A percentile compares a stretch with the other conserved stretches of the same genome.
Evolutionary conservation across 2,329 filamentous ascomycete species (phyloP).

Genomic region (Didymellaceae sp.): DNA sequence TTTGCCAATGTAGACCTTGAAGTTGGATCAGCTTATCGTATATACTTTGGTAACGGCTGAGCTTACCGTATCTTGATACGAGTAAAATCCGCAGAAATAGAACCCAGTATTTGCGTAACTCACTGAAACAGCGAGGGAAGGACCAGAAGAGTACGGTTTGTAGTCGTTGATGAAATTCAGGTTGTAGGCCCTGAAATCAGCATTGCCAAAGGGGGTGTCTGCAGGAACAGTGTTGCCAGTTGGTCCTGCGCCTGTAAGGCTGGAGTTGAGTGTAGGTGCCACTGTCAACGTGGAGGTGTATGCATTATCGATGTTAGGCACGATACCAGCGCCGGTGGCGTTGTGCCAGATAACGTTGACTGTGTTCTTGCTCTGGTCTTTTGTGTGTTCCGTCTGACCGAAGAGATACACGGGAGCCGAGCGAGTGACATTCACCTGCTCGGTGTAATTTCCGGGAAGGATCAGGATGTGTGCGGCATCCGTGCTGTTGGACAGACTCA

Average conservation of each 20-base stretch:
- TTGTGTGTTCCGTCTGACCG: slow-evolving; percentile 61
- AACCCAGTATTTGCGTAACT: slow-evolving; percentile 71
- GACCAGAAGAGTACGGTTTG: slow-evolving; percentile 60
- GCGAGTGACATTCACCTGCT: slow-evolving; percentile 71
- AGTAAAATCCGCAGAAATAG: slow-evolving; percentile 70
- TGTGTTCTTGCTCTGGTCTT: slow-evolving; percentile 55
- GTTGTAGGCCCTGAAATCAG: slow-evolving; percentile 70
- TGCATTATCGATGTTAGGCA: slow-evolving; percentile 63
- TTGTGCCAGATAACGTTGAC: slow-evolving; percentile 66
- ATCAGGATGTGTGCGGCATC: slow-evolving; percentile 64
- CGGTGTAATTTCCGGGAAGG: slow-evolving; percentile 65
- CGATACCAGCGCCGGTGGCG: slow-evolving; percentile 57
- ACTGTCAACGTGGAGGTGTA: slow-evolving; percentile 68
- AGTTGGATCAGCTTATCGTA: neutral
- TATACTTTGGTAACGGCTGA: fast-evolving
- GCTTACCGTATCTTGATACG: slow-evolving; percentile 70
- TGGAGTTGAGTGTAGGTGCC: slow-evolving; percentile 68
- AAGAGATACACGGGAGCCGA: slow-evolving; percentile 66
- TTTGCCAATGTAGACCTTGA: slow-evolving; percentile 64
- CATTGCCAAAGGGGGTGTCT: slow-evolving; percentile 68
- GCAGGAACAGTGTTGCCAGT: slow-evolving; percentile 67
- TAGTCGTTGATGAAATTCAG: slow-evolving; percentile 70
- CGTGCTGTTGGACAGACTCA: slow-evolving; percentile 55
- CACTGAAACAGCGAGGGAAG: slow-evolving; percentile 65
- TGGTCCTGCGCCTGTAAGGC: slow-evolving; percentile 66